Evolutionary conservation across 768 basidiomycete genomes (phyloP).

Genomic region (Termitomyces sp.): DNA sequence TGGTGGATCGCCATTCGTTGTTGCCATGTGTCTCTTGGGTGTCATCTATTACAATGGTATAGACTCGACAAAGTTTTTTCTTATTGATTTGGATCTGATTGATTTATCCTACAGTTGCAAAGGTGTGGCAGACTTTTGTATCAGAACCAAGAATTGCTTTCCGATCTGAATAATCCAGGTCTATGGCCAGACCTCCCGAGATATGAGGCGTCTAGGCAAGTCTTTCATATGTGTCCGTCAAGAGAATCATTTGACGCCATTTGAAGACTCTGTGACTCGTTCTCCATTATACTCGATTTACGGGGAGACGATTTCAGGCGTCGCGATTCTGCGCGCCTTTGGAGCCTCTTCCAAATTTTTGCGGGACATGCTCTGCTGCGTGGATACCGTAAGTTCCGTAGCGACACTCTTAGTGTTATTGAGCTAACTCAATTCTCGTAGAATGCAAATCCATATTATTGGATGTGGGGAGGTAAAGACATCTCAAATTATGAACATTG

Average conservation of each 20-base stretch:
- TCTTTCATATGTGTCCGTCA: background rate
- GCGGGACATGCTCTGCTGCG: constrained; percentile 78
- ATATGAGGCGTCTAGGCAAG: constrained; percentile 76
- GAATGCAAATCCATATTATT: constrained; percentile 75
- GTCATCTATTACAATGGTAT: constrained; percentile 72
- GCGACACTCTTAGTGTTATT: background rate
- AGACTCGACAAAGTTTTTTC: background rate
- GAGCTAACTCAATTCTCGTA: constrained; percentile 15
- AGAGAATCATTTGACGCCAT: background rate
- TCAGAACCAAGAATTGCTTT: background rate
- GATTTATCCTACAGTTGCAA: constrained; percentile 27
- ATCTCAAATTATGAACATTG: background rate
- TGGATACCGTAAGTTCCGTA: constrained; percentile 62
- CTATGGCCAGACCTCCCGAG: constrained; percentile 79
- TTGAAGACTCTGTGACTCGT: constrained; percentile 32
- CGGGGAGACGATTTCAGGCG: constrained; percentile 42
- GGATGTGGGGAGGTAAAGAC: constrained; percentile 82
- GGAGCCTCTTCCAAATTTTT: constrained; percentile 86
- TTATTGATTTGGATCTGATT: background rate
- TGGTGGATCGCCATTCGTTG: constrained; percentile 73
- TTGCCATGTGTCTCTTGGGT: constrained; percentile 55
- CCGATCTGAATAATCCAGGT: constrained; percentile 23
- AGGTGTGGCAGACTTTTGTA: constrained; percentile 23
- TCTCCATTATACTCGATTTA: constrained; percentile 43
- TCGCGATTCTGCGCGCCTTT: constrained; percentile 68